phyloP scores from a whole-genome alignment of 495 filamentous ascomycete genomes.

The Talaromyces liani region DNA sequence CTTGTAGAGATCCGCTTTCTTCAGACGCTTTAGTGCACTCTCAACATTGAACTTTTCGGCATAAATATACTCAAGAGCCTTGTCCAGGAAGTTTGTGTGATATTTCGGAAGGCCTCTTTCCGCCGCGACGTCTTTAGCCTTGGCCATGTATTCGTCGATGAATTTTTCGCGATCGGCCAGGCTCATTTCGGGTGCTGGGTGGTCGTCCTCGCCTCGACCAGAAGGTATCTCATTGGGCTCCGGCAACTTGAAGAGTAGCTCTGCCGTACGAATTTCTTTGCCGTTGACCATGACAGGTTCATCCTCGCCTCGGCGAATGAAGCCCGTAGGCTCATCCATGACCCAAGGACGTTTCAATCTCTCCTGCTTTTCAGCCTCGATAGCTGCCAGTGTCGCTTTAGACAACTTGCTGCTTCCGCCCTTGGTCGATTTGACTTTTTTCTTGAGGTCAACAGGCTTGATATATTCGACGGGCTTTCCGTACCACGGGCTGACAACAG shows the following conservation, averaged over 20 bases:
- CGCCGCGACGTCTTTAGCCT: conserved; percentile 53
- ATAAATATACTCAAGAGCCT: conserved; percentile 69
- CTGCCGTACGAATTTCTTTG: conserved; percentile 47
- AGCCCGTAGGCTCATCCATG: conserved; percentile 83
- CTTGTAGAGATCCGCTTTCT: conserved; percentile 57
- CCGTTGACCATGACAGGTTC: conserved; percentile 37
- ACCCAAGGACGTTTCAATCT: conserved; percentile 84
- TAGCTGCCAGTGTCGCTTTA: conserved; percentile 68
- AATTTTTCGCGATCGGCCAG: conserved; percentile 39
- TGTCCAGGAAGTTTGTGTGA: conserved; percentile 84
- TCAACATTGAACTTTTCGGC: conserved; percentile 61
- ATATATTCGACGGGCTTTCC: conserved; percentile 82
- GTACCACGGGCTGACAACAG: conserved; percentile 73
- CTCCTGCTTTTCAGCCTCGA: conserved; percentile 72
- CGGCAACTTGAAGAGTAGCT: conserved; percentile 46
- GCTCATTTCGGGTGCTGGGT: conserved; percentile 28
- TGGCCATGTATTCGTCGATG: conserved; percentile 68
- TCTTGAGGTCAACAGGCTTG: conserved; percentile 81
- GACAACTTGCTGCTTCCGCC: conserved; percentile 65
- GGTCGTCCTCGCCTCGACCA: conserved; percentile 41
- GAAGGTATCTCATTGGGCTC: conserved; percentile 34
- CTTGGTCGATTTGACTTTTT: conserved; percentile 53
- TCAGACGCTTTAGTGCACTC: conserved; percentile 65
- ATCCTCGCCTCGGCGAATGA: conserved; percentile 78
- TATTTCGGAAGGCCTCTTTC: conserved; percentile 57